Conservation (phyloP, 371 early-diverging fungal genomes). For the Mortierella sp. region DNA sequence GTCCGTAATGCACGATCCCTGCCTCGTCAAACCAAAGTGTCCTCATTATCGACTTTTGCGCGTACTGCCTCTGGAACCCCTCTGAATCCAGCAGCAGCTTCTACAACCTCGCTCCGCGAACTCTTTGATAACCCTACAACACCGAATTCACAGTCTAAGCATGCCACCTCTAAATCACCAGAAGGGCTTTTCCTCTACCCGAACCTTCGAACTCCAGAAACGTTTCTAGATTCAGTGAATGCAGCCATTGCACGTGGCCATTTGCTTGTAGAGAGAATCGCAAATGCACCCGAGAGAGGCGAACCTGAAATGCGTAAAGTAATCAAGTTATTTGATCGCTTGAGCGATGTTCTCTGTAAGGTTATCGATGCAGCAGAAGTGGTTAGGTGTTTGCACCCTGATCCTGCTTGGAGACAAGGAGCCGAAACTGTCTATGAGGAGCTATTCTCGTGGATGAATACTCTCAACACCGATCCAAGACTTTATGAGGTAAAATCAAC, state of each 20-base stretch:
- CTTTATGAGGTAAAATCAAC: conserved; percentile 78
- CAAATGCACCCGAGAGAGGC: conserved; percentile 67
- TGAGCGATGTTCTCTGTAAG: conserved; percentile 92
- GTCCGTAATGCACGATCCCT: background rate
- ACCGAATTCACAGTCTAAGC: conserved; percentile 23
- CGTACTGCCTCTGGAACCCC: conserved; percentile 14
- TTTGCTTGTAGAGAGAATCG: conserved; percentile 70
- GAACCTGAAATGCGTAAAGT: conserved; percentile 75
- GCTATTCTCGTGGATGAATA: conserved; percentile 89
- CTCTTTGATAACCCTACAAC: conserved; percentile 44
- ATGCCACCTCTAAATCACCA: conserved; percentile 18
- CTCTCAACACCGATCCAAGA: conserved; percentile 90
- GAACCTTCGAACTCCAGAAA: conserved; percentile 38
- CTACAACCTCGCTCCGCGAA: conserved; percentile 30
- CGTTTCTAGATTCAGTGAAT: conserved; percentile 54
- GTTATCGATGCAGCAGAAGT: conserved; percentile 95
- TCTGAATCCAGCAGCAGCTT: conserved; percentile 1
- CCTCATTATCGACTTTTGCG: conserved; percentile 7
- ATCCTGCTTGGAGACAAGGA: conserved; percentile 72
- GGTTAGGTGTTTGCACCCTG: conserved; percentile 92
- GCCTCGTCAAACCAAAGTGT: background rate
- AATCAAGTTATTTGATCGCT: conserved; percentile 86
- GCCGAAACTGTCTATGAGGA: conserved; percentile 85
- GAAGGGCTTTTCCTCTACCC: conserved; percentile 48
- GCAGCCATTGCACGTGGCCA: conserved; percentile 62